Evolutionary conservation across 2,329 filamentous ascomycete genomes (phyloP), one percentile per base, ranked within the genome.

Genomic region (Stachybotrys chartarum): DNA sequence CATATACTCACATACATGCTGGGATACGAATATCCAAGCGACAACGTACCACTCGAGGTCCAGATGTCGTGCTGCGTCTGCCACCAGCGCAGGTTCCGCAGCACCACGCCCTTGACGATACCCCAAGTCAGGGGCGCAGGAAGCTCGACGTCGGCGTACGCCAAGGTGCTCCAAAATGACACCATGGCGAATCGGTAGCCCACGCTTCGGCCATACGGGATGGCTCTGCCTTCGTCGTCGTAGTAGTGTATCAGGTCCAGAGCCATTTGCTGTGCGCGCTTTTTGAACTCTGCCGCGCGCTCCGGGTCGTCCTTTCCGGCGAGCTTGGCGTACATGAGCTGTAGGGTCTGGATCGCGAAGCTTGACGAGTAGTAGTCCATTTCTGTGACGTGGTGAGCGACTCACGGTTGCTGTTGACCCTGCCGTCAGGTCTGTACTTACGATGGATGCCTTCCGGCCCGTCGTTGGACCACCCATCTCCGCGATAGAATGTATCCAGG

Each of bases 321-420:
- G 1, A 92, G 71, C 59, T 88, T 89, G 35, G 87, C 82, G 60
- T 92, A 93, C 0, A 92, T 75, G 0, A 93, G 79, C 66, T 93
- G 88, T 5, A 91, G 73, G 62, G 90, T 89, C 61, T 92, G 88
- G 55, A 92, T 93, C 1, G 88, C 89, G 66, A 91, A 92, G 56
- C 86, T 89, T 10, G 87, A 88, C 1, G 87, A 91, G 70, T 92
- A 93, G 66, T 92, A 92, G 68, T 92, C 88, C 84, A 92, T 91
- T 70, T 92, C 78, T 80, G 53, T 3, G 10, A 24, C 10, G 17
- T 51, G 8, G 48, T 53, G 16, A 52, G 39, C 17, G 1, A 39
- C 12, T 14, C 12, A 12, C 24, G 24, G 24, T 24, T 24, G 16
- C n/a, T 4, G 18, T 42, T 50, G 30, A 6, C 8, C n/a, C 42